Percentiles rank a stretch among this genome's conserved stretches.
Conservation (phyloP, 305 asterid species). For the Solanum hybrid region DNA sequence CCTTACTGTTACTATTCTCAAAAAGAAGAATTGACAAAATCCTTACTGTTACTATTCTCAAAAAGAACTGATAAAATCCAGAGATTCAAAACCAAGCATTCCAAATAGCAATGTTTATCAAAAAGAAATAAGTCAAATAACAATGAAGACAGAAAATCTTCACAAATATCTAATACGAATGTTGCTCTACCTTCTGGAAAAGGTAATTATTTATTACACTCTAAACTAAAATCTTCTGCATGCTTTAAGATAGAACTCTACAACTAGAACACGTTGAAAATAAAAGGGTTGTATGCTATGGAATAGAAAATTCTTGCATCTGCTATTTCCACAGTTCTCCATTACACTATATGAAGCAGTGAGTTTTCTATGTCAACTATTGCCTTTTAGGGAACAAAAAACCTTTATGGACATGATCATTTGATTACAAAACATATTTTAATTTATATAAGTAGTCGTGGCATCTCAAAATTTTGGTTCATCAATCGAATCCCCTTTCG, state of each 20-base stretch:
- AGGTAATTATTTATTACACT: not conserved
- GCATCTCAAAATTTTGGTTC: not conserved
- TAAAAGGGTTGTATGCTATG: not conserved
- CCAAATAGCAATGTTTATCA: not conserved
- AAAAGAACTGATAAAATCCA: not conserved
- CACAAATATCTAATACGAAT: not conserved
- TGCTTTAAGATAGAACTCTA: not conserved
- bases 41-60: not conserved
- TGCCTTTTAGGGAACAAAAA: not conserved
- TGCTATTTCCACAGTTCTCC: not conserved
- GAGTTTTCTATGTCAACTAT: not conserved
- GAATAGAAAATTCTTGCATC: not conserved
- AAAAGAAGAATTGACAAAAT: not conserved
- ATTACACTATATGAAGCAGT: not conserved
- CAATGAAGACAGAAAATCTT: not conserved
- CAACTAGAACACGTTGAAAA: not conserved
- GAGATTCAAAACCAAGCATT: not conserved
- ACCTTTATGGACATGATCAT: not conserved
- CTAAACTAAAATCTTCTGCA: not conserved
- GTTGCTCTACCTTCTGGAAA: not conserved
- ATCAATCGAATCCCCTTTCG: not conserved
- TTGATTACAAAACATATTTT: not conserved
- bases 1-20: not conserved
- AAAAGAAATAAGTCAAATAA: not conserved
- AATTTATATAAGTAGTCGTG: not conserved